A percentile compares a stretch with the other conserved stretches of the same genome.
These are phyloP conservation scores for Plasmodium coatneyi DNA, from an alignment of 169 alveolate species.

Conservation along the genomic window DNA sequence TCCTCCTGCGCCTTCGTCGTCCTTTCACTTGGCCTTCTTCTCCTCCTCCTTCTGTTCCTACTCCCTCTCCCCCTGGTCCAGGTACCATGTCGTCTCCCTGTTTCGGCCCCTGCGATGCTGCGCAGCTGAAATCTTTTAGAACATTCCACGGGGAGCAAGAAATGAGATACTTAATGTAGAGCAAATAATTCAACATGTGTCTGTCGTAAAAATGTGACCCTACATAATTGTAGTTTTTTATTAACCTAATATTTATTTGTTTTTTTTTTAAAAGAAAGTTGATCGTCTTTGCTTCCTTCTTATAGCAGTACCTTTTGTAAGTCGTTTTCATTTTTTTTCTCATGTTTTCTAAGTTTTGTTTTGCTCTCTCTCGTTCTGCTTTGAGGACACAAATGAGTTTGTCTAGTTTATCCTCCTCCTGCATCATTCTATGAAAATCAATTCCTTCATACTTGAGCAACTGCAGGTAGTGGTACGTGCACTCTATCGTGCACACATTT, in stretches of 20 bases:
- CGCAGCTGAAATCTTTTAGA: slow-evolving; percentile 24
- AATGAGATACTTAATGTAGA: slow-evolving; percentile 47
- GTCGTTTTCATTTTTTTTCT: slow-evolving; percentile 35
- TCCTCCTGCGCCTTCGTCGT: background rate
- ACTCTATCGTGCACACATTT: slow-evolving; percentile 60
- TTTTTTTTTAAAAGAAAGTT: slow-evolving; percentile 5
- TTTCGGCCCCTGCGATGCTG: background rate
- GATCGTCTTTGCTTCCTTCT: slow-evolving; percentile 56
- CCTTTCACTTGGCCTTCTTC: background rate
- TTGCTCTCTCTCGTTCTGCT: slow-evolving; percentile 44
- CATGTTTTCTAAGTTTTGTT: background rate
- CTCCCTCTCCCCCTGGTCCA: background rate
- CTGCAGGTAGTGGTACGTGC: slow-evolving; percentile 60
- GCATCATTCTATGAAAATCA: slow-evolving; percentile 9
- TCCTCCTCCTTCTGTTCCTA: background rate
- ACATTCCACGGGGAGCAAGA: slow-evolving; percentile 63
- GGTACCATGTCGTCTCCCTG: background rate
- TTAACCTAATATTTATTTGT: background rate
- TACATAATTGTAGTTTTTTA: slow-evolving; percentile 14
- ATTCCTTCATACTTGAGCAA: slow-evolving; percentile 67
- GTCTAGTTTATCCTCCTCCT: slow-evolving; percentile 7
- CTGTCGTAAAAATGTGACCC: slow-evolving; percentile 42
- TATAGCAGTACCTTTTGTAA: slow-evolving; percentile 41
- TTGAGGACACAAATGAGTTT: slow-evolving; percentile 14
- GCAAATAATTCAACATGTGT: slow-evolving; percentile 32